phyloP scores from a whole-genome alignment of 352 stramenopile genomes.

The Phytopythium montanum region DNA sequence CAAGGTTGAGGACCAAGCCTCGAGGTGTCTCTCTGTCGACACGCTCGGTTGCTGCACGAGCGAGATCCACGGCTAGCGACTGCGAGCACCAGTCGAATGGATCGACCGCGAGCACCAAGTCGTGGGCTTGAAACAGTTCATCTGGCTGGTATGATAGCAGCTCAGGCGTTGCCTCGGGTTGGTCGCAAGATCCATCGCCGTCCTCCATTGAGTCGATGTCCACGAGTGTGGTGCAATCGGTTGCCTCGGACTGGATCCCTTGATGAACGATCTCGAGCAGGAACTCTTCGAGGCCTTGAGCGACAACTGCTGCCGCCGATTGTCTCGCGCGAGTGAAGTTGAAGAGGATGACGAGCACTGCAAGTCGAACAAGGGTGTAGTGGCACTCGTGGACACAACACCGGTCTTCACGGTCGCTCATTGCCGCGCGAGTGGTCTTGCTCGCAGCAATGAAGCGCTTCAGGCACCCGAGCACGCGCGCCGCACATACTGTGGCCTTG shows the following conservation, averaged over 20 bases:
- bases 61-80: constrained; percentile 16
- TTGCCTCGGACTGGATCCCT: neutral
- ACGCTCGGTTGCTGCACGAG: too few relatives aligned
- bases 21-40: neutral
- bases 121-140: constrained; percentile 10
- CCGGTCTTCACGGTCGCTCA: neutral
- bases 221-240: neutral
- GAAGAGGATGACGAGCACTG: constrained; percentile 37
- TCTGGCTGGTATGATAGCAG: neutral
- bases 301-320: constrained; percentile 30
- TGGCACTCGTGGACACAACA: constrained; percentile 27
- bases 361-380: constrained; percentile 17
- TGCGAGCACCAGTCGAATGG: constrained; percentile 61
- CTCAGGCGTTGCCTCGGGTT: neutral
- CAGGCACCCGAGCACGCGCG: constrained; percentile 32
- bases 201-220: neutral
- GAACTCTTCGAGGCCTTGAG: constrained; percentile 35
- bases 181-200: neutral
- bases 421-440: neutral
- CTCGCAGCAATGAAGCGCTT: constrained; percentile 26
- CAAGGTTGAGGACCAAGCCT: neutral
- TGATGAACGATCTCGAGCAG: constrained; percentile 22
- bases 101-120: constrained; percentile 44
- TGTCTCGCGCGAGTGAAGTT: constrained; percentile 27
- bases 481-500: constrained; percentile 21